Base-by-base conservation (phyloP, 805 yeast genomes). In the Lachancea thermotolerans region DNA sequence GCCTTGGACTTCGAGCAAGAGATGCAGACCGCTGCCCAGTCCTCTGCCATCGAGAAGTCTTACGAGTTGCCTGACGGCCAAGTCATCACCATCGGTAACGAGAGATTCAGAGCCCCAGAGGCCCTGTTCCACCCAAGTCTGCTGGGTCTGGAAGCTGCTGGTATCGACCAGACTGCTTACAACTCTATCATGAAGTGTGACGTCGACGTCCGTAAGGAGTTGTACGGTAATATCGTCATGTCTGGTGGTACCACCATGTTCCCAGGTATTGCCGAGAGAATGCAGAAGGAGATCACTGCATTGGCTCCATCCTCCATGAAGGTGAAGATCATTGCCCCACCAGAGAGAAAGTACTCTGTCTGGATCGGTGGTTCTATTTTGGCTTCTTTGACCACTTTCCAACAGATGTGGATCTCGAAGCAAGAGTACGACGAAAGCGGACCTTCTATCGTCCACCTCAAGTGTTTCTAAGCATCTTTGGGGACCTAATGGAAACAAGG, bases 381-480 rank as follows among this genome's bases (percentile, higher is more conserved):
- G 74, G 96, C 99, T 59, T 89, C 97, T 50, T 83, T 93, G 72
- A 87, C 96, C 54, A 93, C 99, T 72, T 93, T 93, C 97, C 98
- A 93, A 82, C 98, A 93, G 78, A 91, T 93, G 98, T 93, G 99
- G 99, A 89, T 93, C 86, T 90, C 98, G 70, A 93, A 93, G 83
- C 98, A 93, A 80, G 99, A 93, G 81, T 93, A 93, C 85, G 99
- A 93, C 83, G 99, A 93, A 81, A 87, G 96, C 77, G 99, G 99
- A 70, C 99, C 99, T 67, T 89, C 97, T 56, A 93, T 93, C 71
- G 99, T 93, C 56, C 75, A 70, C 66, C 73, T 69, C 69, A 70
- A 70, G 58, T 70, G 75, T 70, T 70, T 70, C 73, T 70, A 67
- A 69, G 51, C 49, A n/a, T 25, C 11, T 40, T 27, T 9, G 34